Conservation (phyloP, 495 filamentous ascomycete genomes). For the Podospora didyma region DNA sequence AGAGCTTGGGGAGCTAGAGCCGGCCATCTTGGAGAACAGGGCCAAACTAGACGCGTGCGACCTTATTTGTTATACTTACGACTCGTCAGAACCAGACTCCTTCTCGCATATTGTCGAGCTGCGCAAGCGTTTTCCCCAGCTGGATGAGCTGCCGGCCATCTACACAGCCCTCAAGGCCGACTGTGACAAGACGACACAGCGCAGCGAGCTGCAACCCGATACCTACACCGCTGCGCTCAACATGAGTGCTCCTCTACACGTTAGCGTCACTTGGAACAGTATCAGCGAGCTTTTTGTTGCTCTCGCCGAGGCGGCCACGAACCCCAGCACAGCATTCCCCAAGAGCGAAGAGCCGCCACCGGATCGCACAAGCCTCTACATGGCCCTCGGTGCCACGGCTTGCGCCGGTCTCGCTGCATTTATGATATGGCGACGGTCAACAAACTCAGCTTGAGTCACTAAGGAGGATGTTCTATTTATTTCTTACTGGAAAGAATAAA, state of each 20-base stretch:
- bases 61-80: conserved; percentile 91
- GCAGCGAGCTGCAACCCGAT: conserved; percentile 87
- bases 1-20: conserved; percentile 92
- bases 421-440: conserved; percentile 60
- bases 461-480: neutral
- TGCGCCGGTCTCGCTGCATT: conserved; percentile 78
- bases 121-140: conserved; percentile 68
- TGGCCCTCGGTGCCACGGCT: conserved; percentile 75
- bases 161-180: conserved; percentile 94
- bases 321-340: conserved; percentile 82
- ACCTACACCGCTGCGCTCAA: conserved; percentile 76
- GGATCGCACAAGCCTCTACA: conserved; percentile 79
- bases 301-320: conserved; percentile 82
- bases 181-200: conserved; percentile 87
- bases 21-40: conserved; percentile 88
- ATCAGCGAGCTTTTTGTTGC: conserved; percentile 88
- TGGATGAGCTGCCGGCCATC: conserved; percentile 82
- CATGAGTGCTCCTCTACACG: conserved; percentile 86
- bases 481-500: no score
- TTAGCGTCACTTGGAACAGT: conserved; percentile 85
- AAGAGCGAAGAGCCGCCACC: conserved; percentile 77
- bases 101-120: conserved; percentile 87
- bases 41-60: conserved; percentile 90
- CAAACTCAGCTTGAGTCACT: conserved; percentile 16
- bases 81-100: conserved; percentile 91